Conservation (phyloP, 306 rosid species). For the Begonia masoniana region DNA sequence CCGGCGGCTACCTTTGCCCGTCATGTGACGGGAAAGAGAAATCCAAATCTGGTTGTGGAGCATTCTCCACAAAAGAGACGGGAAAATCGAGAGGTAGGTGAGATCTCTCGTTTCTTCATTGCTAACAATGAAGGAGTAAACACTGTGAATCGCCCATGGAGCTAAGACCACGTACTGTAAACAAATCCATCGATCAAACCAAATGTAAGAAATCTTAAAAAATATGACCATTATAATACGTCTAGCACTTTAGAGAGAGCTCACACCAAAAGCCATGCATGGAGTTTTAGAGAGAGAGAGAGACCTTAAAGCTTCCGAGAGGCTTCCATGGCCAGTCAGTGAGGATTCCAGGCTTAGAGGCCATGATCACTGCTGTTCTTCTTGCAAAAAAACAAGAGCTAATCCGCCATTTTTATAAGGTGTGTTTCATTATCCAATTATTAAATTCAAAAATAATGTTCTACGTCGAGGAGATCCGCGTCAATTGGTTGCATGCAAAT, state of each 20-base stretch:
- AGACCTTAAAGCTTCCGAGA: conserved; percentile 43
- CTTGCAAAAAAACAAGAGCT: no score
- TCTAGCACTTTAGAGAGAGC: no score
- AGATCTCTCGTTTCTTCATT: conserved; percentile 11
- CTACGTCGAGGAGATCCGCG: no score
- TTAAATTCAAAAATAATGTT: no score
- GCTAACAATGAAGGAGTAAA: conserved; percentile 8
- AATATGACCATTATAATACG: no score
- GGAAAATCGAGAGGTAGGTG: conserved; percentile 4
- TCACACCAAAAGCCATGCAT: no score
- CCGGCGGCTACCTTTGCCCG: conserved; percentile 14
- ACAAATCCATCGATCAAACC: neutral
- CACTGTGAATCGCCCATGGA: conserved; percentile 17
- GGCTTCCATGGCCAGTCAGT: conserved; percentile 52
- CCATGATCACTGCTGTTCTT: conserved; percentile 12
- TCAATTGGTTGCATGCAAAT: no score
- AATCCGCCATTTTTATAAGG: no score
- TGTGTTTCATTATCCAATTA: no score
- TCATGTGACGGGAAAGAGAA: conserved; percentile 16
- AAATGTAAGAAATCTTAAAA: no score
- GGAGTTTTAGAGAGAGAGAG: neutral
- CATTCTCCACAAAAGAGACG: conserved; percentile 14
- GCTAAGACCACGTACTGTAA: conserved; percentile 14
- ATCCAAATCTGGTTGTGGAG: conserved; percentile 28
- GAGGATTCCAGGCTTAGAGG: conserved; percentile 39